Conservation (phyloP, 495 filamentous ascomycete genomes). For the Penicillium fimorum region DNA sequence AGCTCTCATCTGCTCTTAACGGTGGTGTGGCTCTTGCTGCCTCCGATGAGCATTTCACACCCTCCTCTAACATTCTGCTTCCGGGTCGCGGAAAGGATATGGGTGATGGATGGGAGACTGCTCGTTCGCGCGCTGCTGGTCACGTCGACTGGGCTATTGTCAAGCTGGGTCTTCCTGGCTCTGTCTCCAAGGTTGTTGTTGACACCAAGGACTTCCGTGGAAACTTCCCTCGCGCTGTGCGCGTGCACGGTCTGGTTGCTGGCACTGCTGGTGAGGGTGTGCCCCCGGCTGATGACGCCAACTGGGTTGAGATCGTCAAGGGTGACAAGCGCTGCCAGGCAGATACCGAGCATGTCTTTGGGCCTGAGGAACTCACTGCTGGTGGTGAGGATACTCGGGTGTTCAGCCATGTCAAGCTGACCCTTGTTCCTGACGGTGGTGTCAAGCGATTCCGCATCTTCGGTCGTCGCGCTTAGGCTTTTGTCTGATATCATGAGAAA, state of each 20-base stretch:
- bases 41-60: constrained; percentile 85
- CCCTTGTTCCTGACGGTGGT: constrained; percentile 89
- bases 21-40: constrained; percentile 74
- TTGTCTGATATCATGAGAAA: background rate
- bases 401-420: constrained; percentile 82
- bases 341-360: constrained; percentile 80
- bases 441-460: constrained; percentile 84
- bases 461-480: constrained; percentile 55
- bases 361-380: constrained; percentile 27
- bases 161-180: constrained; percentile 68
- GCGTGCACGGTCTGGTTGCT: constrained; percentile 55
- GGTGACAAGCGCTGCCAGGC: constrained; percentile 65
- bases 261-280: constrained; percentile 46
- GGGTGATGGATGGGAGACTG: constrained; percentile 95
- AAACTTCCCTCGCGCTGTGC: constrained; percentile 80
- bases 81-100: constrained; percentile 87
- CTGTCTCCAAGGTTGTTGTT: constrained; percentile 69
- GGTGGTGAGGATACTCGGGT: constrained; percentile 46
- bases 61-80: constrained; percentile 76
- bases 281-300: constrained; percentile 58
- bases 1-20: constrained; percentile 78
- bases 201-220: constrained; percentile 90
- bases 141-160: constrained; percentile 89
- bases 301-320: constrained; percentile 68
- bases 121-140: constrained; percentile 67